Base-by-base conservation (phyloP, 2,329 filamentous ascomycete genomes). In the Diplodia sapinea region DNA sequence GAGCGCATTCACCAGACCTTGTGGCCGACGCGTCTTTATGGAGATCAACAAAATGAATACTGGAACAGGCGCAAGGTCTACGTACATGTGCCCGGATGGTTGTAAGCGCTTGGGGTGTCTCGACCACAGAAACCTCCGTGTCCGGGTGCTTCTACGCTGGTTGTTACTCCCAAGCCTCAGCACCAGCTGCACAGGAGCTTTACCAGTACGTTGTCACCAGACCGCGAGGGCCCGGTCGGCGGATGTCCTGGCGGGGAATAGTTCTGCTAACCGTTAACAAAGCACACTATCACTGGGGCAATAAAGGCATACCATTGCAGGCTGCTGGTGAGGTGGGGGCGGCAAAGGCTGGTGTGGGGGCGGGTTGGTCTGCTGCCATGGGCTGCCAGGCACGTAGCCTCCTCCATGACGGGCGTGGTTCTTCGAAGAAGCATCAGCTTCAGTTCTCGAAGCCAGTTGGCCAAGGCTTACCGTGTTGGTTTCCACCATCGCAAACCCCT, bases 1-100 rank as follows among this genome's bases (percentile, higher is more conserved):
- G 50, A 66, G 54, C 17, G 40, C 74, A 73, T 49, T 76, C 71
- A 2, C 73, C 72, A 1, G 69, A 64, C 73, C 73, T 74, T 57
- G 73, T 68, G 38, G 74, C 3, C 29, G 43, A 20, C 29, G 29
- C 2, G 43, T 23, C 59, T 63, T 63, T 17, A 38, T 4, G 12
- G 15, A 11, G n/a, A 38, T 63, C 47, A 63, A 51, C 36, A 17
- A 17, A n/a, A 17, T 51, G 43, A 11, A 51, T 20, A 20, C 6
- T 2, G 17, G 33, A 33, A n/a, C 8, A 6, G 6, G 12, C 6
- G 6, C 23, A 9, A 36, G 9, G 54, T 40, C 59, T 63, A 63
- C 59, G 31, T 63, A 63, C 59, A 63, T 38, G 43, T 20, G 15
- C 17, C 8, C 8, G 43, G 15, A 20, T 17, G 2, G n/a, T 12